Percentiles rank a stretch among this genome's conserved stretches.
These are phyloP conservation scores for Saccharum officinarum DNA, from an alignment of 176 grass and related monocot species.

Conservation along the genomic window DNA sequence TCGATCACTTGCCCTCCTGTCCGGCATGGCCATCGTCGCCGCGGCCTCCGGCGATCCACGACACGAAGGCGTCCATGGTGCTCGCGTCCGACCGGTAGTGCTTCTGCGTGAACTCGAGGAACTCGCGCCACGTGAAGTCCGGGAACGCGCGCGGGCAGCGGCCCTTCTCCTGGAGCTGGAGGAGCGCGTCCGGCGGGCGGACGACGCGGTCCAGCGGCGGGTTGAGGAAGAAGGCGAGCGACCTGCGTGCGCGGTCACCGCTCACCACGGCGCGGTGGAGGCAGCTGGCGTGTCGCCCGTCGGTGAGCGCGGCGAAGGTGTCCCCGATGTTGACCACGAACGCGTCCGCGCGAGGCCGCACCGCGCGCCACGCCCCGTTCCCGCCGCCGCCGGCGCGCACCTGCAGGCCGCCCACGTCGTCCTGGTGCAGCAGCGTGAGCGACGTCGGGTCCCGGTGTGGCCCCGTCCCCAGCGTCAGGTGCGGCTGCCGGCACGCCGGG, in stretches of 20 bases:
- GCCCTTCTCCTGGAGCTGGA: conserved; percentile 14
- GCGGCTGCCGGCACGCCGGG: conserved; percentile 47
- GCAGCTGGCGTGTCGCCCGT: conserved; percentile 53
- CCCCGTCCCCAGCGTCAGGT: conserved; percentile 54
- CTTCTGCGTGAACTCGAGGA: conserved; percentile 92
- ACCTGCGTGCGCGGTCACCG: conserved; percentile 9
- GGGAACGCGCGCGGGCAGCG: conserved; percentile 59
- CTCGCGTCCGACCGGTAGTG: conserved; percentile 66
- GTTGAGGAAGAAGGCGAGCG: conserved; percentile 58
- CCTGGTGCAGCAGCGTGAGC: conserved; percentile 65
- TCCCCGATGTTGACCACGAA: conserved; percentile 67
- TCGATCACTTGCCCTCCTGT: neutral
- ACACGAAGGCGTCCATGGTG: conserved; percentile 75
- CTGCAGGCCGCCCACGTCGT: conserved; percentile 54
- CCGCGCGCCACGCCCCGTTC: conserved; percentile 4
- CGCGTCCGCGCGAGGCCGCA: conserved; percentile 42
- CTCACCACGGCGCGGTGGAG: conserved; percentile 61
- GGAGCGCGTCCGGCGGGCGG: conserved; percentile 36
- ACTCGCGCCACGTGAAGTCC: conserved; percentile 86
- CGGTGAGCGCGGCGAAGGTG: conserved; percentile 57
- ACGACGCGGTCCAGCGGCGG: conserved; percentile 40
- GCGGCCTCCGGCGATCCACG: conserved; percentile 42
- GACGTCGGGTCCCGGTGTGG: conserved; percentile 68
- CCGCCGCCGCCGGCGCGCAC: conserved; percentile 16
- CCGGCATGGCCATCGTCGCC: neutral